Conservation (phyloP, 768 basidiomycete species). For the Pisolithus marmoratus region DNA sequence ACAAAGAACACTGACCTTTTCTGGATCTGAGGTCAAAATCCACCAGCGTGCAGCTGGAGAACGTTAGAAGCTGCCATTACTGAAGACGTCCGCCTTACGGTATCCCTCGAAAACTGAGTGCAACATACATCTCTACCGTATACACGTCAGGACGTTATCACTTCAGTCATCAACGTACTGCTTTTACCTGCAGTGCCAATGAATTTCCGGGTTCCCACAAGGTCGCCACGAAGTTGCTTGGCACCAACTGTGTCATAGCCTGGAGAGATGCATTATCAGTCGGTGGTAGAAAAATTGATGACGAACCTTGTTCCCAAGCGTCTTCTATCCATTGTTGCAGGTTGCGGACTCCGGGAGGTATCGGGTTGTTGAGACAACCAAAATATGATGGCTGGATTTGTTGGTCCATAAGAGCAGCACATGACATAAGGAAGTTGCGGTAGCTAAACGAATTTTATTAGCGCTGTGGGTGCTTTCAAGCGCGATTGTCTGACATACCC, state of each 20-base stretch:
- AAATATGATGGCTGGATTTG: conserved; percentile 55
- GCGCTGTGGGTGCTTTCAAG: conserved; percentile 4
- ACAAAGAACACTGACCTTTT: conserved; percentile 33
- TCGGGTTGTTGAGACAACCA: conserved; percentile 49
- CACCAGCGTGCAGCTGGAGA: conserved; percentile 49
- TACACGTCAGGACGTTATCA: conserved; percentile 1
- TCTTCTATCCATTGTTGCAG: conserved; percentile 75
- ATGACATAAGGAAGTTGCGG: conserved; percentile 78
- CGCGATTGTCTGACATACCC: conserved; percentile 39
- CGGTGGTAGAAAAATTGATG: background rate
- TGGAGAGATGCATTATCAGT: conserved; percentile 10
- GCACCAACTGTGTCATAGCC: conserved; percentile 76
- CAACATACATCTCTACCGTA: conserved; percentile 65
- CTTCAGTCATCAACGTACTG: background rate
- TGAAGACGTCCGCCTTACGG: conserved; percentile 50
- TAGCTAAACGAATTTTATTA: conserved; percentile 44
- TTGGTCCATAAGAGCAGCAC: conserved; percentile 67
- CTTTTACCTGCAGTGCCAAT: conserved; percentile 72
- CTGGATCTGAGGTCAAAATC: conserved; percentile 53
- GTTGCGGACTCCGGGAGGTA: conserved; percentile 63
- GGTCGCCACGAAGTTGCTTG: conserved; percentile 43
- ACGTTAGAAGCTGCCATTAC: background rate
- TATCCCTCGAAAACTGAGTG: conserved; percentile 72
- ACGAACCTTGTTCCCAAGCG: conserved; percentile 67
- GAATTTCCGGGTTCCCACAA: conserved; percentile 61